Conservation (phyloP, 2,329 filamentous ascomycete species). For the Colletotrichum sp. region DNA sequence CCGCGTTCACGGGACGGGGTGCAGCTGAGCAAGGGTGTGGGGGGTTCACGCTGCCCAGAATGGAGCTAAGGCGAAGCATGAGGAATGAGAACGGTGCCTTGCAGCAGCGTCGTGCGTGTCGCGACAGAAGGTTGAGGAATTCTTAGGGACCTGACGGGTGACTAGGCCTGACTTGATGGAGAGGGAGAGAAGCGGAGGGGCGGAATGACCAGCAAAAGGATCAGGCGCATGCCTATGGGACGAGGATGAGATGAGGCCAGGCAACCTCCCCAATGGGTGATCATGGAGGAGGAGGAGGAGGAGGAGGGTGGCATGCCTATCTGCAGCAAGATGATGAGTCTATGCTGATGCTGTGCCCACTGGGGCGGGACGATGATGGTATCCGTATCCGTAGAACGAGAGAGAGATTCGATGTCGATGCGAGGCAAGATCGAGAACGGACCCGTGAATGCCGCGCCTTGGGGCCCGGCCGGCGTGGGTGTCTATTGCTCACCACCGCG, state of each 20-base stretch:
- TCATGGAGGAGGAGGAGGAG: background rate
- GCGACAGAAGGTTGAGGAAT: background rate
- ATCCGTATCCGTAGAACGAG: background rate
- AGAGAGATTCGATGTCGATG: background rate
- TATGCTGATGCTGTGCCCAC: background rate
- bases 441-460: background rate
- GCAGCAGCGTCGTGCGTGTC: background rate
- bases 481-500: background rate
- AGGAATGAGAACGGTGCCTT: background rate
- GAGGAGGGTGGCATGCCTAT: conserved; percentile 14
- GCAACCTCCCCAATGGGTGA: background rate
- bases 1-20: background rate
- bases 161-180: background rate
- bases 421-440: background rate
- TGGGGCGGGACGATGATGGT: background rate
- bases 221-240: conserved; percentile 4
- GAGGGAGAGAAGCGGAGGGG: background rate
- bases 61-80: background rate
- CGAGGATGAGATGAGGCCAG: background rate
- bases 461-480: background rate
- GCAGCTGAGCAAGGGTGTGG: background rate
- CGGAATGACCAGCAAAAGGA: background rate
- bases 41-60: background rate
- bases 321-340: background rate
- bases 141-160: background rate